Conservation (phyloP, 2,329 filamentous ascomycete genomes). For the Immersiporthe knoxdaviesiana region DNA sequence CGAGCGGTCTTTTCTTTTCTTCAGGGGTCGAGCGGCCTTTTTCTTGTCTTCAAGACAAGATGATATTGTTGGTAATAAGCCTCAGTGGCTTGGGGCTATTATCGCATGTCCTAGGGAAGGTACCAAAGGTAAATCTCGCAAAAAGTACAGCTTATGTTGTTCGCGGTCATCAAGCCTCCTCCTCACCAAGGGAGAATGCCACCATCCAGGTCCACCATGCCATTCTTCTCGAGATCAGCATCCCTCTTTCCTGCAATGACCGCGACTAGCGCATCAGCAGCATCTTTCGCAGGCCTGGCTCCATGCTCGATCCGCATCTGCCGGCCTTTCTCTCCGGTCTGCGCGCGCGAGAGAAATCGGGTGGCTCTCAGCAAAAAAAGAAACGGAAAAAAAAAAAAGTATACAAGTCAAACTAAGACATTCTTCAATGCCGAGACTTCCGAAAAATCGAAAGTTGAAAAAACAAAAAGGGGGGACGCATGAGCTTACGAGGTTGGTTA, state of each 20-base stretch:
- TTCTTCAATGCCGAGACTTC: not conserved
- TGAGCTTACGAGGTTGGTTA: slow-evolving; percentile 36
- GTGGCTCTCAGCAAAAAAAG: not conserved
- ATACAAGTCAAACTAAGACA: not conserved
- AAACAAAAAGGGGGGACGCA: not conserved
- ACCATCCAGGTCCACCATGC: slow-evolving; percentile 20
- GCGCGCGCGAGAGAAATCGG: not conserved
- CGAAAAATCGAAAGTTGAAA: no score
- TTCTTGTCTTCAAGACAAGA: no score
- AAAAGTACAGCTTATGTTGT: not conserved
- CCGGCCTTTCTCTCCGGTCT: slow-evolving; percentile 35
- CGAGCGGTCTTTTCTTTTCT: not conserved
- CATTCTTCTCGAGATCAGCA: slow-evolving; percentile 34
- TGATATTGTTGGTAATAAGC: no score
- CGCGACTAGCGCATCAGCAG: slow-evolving; percentile 35
- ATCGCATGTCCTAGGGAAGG: not conserved
- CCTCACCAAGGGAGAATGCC: not conserved
- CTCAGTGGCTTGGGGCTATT: no score
- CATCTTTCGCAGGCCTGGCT: slow-evolving; percentile 36
- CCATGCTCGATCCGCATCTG: slow-evolving; percentile 34
- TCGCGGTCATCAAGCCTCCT: no score
- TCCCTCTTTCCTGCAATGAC: slow-evolving; percentile 38
- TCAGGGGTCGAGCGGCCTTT: no score
- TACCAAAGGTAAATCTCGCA: not conserved
- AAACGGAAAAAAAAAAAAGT: no score